A percentile compares a stretch with the other conserved stretches of the same genome.
Evolutionary conservation across 768 basidiomycete species (phyloP).

Genomic region (Trametes cinnabarina): DNA sequence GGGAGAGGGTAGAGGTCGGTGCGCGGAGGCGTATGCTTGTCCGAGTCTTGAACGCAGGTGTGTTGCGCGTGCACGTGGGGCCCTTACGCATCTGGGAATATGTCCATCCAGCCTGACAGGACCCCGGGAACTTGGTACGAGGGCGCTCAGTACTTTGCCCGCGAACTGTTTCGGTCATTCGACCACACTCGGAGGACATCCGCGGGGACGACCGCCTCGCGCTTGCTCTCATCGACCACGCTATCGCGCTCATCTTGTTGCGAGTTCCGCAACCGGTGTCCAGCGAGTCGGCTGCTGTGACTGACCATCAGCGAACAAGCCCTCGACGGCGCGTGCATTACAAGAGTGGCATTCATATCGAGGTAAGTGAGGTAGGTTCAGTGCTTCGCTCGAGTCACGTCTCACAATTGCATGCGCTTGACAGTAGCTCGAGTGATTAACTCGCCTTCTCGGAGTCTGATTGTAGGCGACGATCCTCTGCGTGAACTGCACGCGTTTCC

Average conservation of each 20-base stretch:
- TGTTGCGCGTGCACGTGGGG: background rate
- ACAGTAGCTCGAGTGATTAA: background rate
- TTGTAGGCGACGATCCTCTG: background rate
- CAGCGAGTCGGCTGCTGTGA: background rate
- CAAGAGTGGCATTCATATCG: background rate
- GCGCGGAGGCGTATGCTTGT: background rate
- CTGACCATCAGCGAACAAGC: background rate
- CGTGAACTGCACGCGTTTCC: background rate
- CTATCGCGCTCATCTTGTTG: background rate
- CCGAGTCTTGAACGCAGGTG: slow-evolving; percentile 8
- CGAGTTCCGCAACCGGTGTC: no score
- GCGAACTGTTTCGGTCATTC: background rate
- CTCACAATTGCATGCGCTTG: background rate
- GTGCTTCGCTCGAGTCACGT: background rate
- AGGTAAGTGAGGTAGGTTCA: background rate
- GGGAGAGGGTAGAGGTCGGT: background rate
- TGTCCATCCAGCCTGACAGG: no score
- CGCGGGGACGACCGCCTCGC: background rate
- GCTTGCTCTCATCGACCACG: background rate
- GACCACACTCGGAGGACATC: background rate
- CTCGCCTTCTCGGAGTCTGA: background rate
- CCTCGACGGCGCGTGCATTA: no score
- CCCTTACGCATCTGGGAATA: background rate
- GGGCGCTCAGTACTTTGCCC: no score
- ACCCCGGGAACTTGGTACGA: no score